Conservation (phyloP, 1,139 yeast genomes). For the Geotrichum citri-aurantii region DNA sequence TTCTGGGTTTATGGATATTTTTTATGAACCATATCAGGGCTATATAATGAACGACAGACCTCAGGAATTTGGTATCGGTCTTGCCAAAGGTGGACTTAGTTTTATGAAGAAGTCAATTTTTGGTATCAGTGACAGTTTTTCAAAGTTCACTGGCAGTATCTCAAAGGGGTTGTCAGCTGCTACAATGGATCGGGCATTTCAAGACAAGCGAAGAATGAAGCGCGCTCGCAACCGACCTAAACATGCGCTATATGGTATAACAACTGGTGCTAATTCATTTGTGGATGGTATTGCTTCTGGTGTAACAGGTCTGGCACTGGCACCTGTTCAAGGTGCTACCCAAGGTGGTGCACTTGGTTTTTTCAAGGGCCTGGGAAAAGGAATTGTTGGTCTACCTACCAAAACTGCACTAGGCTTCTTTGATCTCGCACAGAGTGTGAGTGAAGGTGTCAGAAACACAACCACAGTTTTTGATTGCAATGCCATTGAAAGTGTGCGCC, state of each 20-base stretch:
- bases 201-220: conserved; percentile 68
- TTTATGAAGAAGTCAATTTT: conserved; percentile 91
- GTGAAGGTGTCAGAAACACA: conserved; percentile 91
- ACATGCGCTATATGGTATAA: conserved; percentile 83
- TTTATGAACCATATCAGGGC: conserved; percentile 97
- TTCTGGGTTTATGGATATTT: conserved; percentile 92
- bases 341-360: conserved; percentile 87
- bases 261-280: conserved; percentile 84
- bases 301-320: conserved; percentile 79
- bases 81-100: conserved; percentile 93
- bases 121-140: conserved; percentile 89
- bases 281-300: conserved; percentile 86
- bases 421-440: conserved; percentile 85
- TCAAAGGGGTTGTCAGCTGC: conserved; percentile 93
- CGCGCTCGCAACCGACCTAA: conserved; percentile 74
- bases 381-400: conserved; percentile 91
- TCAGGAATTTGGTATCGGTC: conserved; percentile 88
- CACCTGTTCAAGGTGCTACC: conserved; percentile 85
- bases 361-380: conserved; percentile 88
- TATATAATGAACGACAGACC: conserved; percentile 91
- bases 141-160: conserved; percentile 87
- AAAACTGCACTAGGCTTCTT: conserved; percentile 94
- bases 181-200: conserved; percentile 80
- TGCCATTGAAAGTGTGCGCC: conserved; percentile 70
- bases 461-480: conserved; percentile 86